These are phyloP conservation scores for Zygnema circumcarinatum DNA, from an alignment of 139 green algal genomes.

Conservation along the genomic window DNA sequence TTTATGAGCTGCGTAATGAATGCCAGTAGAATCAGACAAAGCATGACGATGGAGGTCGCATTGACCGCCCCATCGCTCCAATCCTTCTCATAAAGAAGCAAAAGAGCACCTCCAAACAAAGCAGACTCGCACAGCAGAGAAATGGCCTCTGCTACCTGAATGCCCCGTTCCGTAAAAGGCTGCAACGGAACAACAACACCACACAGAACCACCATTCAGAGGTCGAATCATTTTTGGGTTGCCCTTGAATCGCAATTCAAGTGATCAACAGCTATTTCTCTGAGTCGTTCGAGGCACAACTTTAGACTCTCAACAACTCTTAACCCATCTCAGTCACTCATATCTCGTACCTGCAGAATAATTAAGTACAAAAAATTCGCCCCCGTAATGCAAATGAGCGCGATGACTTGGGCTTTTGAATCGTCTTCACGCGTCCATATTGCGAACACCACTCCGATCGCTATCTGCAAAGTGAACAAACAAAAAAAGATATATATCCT, in stretches of 20 bases:
- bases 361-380: slow-evolving; percentile 28
- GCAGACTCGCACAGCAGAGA: neutral
- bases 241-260: too few relatives aligned
- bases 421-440: neutral
- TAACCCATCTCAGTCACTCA: too few relatives aligned
- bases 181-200: neutral
- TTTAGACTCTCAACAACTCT: too few relatives aligned
- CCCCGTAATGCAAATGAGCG: neutral
- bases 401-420: neutral
- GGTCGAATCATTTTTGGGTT: too few relatives aligned
- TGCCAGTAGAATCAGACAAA: neutral
- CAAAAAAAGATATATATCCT: too few relatives aligned
- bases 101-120: neutral
- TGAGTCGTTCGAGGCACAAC: too few relatives aligned
- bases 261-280: too few relatives aligned
- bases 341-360: slow-evolving; percentile 22
- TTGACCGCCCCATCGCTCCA: neutral
- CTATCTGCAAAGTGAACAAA: slow-evolving; percentile 36
- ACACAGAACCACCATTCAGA: too few relatives aligned
- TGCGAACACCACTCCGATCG: slow-evolving; percentile 7
- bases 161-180: slow-evolving; percentile 28
- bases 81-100: neutral
- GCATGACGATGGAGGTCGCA: neutral
- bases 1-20: slow-evolving; percentile 29
- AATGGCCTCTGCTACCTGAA: slow-evolving; percentile 21